Base-by-base conservation (phyloP, 495 filamentous ascomycete genomes). In the Pseudotulostoma volvatum region DNA sequence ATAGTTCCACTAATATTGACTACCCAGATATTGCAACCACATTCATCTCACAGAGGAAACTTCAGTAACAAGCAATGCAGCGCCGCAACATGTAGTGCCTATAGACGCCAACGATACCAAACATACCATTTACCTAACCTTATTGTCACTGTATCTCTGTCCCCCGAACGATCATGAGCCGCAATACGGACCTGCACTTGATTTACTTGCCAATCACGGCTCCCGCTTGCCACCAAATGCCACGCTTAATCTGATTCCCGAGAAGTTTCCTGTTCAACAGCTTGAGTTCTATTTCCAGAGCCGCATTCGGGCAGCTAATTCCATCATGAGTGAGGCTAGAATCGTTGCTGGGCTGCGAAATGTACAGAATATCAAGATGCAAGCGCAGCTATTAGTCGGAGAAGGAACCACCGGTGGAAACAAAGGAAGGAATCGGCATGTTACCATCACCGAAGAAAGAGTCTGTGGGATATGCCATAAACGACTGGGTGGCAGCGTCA, bases 381-480 rank as follows among this genome's bases (percentile, higher is more conserved):
- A 93, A 45, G 73, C 81, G 14, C 63, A 67, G 33, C 59, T 94
- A 30, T 51, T 83, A 20, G 66, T 92, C 13, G 69, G 67, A 18
- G 81, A 81, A 45, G 74, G 68, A 0, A 39, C 58, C 1, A 61
- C 66, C 7, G 57, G 57, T 13, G 53, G 57, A 7, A 60, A 57
- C 38, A 65, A 61, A 7, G 75, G 73, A 0, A 62, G 77, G 44
- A 84, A 80, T 48, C 64, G 81, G 40, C 65, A 77, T 44, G 84
- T 93, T 20, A 71, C 84, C 5, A 73, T 97, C 41, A 67, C 64
- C 1, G 88, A 97, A 48, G 86, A 95, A 45, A 68, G 82, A 41
- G 78, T 90, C 16, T 97, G 90, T 54, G 76, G 80, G 8, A 80
- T 90, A 28, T 97, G 90, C 53, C 78, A 93, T 55, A 95, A 94